Evolutionary conservation across 163 green algal species (phyloP), one percentile per base, ranked within the genome.

Genomic region (Chlorella variabilis): DNA sequence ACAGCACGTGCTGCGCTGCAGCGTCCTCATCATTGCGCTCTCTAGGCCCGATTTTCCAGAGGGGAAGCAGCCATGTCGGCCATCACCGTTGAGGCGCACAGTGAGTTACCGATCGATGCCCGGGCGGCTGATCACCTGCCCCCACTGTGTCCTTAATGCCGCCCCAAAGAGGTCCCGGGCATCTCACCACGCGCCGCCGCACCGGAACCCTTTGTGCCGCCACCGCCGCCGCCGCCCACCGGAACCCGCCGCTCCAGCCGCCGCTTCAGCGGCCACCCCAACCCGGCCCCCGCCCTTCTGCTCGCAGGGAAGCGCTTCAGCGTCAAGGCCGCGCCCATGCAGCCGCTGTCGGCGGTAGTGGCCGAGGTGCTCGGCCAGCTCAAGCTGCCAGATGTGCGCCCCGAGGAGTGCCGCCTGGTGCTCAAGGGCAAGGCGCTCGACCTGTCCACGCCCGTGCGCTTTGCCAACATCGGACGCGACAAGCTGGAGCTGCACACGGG

Each of bases 401-500:
- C 83, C 4, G 39, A 67, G 2, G 36, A 66, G 17, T 91, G 87
- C 78, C 63, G 67, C 23, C 83, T 91, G 21, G 34, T 78, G 13
- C 54, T 76, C 15, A 74, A 82, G 9, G 85, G 83, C 56, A 87
- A 84, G 85, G 13, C 71, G 49, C 77, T 89, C 48, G 87, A 90
- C 49, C 62, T 84, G 20, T 34, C 39, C 8, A 81, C 62, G 4
- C 87, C 87, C 41, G 39, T 90, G 13, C 80, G 87, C 36, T 89
- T 91, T 74, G 80, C 87, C 77, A 89, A 89, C 75, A 8, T 81
- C 71, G 38, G 73, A 71, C 39, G 58, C 1, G 59, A 81, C 67
- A 91, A 88, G 74, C 69, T 91, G 29, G 78, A 89, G 69, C 74
- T 91, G 3, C 20, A 75, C 4, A 87, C 87, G 75, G 87, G 84